Evolutionary conservation across 139 green algal species (phyloP), one percentile per base, ranked within the genome.

Genomic region (Tetradesmus lagerheimii): DNA sequence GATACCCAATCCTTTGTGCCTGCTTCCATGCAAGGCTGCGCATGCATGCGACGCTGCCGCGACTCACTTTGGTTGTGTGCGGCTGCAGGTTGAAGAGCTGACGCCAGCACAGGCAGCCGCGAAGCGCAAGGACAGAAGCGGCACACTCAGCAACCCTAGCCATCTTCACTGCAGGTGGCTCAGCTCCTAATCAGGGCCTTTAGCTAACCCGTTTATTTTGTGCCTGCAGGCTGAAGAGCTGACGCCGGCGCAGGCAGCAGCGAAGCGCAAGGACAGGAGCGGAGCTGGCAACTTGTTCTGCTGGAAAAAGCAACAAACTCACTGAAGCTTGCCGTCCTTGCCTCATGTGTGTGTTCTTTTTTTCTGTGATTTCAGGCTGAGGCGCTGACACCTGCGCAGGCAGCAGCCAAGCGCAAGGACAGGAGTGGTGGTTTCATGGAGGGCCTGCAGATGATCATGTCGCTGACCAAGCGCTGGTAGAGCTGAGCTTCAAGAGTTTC

Each of bases 361-460:
- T 57, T 57, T 57, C 11, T 57, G 45, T 57, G 45, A 11, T 2
- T 67, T 82, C 89, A 92, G 85, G n/a, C 85, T 62, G 86, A 91
- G 66, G 14, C 87, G 75, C 23, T 90, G n/a, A 90, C 90, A 1
- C 85, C 50, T 16, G 50, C 31, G 45, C 71, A 93, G 88, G 43
- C 87, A 50, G 67, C 91, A 27, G 80, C 35, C 15, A 81, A 75
- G 79, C 91, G 92, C 50, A 86, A 75, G 11, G 88, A 97, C 92
- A 95, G 93, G 80, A 83, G 82, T 39, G 95, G 95, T 35, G 95
- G 94, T 81, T 85, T 92, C 31, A 89, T 97, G 39, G 95, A 97
- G 90, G 95, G 97, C 81, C 62, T 97, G 34, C 75, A 92, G 85
- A 91, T 97, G 74, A 35, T 97, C 27, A 90, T 90, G 74, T 93